A percentile compares a stretch with the other conserved stretches of the same genome.
phyloP scores from a whole-genome alignment of 1,284 basidiomycete genomes.

The Leccinum proliferum region DNA sequence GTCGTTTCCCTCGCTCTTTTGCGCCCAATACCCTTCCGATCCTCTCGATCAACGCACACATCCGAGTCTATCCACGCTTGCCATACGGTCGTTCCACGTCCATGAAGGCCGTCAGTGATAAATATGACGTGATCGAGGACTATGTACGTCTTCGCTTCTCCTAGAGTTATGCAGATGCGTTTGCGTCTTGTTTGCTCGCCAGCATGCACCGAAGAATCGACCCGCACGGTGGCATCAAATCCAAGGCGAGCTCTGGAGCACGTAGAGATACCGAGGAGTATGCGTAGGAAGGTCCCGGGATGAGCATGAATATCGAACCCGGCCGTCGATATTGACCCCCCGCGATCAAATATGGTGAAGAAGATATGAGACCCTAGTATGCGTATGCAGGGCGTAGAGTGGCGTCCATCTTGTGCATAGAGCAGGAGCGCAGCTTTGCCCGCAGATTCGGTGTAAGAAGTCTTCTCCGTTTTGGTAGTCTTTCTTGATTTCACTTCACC shows the following conservation, averaged over 20 bases:
- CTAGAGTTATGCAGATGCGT: background rate
- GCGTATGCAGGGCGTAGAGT: background rate
- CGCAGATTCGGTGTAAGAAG: background rate
- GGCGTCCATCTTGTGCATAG: background rate
- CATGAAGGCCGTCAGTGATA: background rate
- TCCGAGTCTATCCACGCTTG: background rate
- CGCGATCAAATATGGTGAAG: background rate
- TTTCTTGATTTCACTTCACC: background rate
- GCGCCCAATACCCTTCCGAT: background rate
- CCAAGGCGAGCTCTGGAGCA: background rate
- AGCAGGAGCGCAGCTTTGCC: background rate
- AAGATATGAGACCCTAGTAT: background rate
- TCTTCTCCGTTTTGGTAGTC: background rate
- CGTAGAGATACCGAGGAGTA: background rate
- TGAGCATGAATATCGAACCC: background rate
- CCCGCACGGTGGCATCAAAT: background rate
- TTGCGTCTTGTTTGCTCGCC: background rate
- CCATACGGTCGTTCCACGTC: background rate
- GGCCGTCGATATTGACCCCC: background rate
- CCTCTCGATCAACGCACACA: background rate
- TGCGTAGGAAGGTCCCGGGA: background rate
- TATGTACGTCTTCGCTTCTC: background rate
- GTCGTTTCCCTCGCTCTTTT: background rate
- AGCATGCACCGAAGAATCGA: background rate
- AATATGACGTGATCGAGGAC: background rate